These are phyloP conservation scores for Bertia moriformis DNA, from an alignment of 2,329 filamentous ascomycete species.

Conservation along the genomic window DNA sequence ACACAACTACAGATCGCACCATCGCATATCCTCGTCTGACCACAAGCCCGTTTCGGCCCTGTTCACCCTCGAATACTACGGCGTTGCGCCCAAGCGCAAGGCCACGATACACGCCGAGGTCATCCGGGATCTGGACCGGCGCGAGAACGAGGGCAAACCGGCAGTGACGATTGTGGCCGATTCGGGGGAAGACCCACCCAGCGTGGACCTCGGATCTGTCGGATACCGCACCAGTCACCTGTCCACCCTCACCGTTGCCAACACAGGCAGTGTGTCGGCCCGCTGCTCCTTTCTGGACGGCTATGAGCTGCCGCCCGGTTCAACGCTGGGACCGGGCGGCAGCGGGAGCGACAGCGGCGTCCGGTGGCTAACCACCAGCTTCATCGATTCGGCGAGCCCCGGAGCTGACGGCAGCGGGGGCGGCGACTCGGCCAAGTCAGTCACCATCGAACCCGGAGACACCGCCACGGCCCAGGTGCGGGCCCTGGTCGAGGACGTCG, in stretches of 20 bases:
- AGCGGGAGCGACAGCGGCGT: no score
- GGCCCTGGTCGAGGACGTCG: constrained; percentile 47
- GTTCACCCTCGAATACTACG: constrained; percentile 75
- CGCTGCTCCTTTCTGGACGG: constrained; percentile 55
- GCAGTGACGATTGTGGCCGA: constrained; percentile 73
- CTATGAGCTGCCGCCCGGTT: constrained; percentile 36
- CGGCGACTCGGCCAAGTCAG: constrained; percentile 24
- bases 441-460: constrained; percentile 73
- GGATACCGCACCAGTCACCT: constrained; percentile 52
- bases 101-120: constrained; percentile 74
- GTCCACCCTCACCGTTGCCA: constrained; percentile 69
- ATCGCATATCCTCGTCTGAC: constrained; percentile 79
- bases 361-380: neutral
- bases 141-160: constrained; percentile 80
- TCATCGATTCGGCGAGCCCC: constrained; percentile 8
- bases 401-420: constrained; percentile 14
- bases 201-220: constrained; percentile 67
- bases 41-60: constrained; percentile 82
- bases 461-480: constrained; percentile 58
- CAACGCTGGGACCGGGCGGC: constrained; percentile 37
- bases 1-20: constrained; percentile 70
- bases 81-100: constrained; percentile 72
- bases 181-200: constrained; percentile 30
- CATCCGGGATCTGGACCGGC: constrained; percentile 72
- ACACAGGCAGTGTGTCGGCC: constrained; percentile 73